Percentiles rank a stretch among this genome's conserved stretches.
phyloP scores from a whole-genome alignment of 148 eudicot genomes.

The Vaccinium vitisidaea region DNA sequence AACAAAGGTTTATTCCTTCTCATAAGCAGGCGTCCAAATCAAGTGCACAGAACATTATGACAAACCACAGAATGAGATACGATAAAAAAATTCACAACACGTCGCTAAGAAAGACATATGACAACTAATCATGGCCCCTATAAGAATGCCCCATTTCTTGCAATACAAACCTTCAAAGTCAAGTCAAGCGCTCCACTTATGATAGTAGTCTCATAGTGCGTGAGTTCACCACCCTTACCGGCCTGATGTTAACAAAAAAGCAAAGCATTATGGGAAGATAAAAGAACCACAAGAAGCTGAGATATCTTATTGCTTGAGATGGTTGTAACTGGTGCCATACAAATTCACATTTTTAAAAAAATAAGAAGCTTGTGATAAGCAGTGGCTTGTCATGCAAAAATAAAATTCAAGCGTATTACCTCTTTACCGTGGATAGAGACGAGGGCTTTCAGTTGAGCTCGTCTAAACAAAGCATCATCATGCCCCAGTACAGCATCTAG shows the following conservation, averaged over 20 bases:
- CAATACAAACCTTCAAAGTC: constrained; percentile 59
- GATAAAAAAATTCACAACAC: not conserved
- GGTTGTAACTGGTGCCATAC: not conserved
- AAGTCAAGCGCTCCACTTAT: constrained; percentile 86
- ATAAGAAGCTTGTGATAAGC: not conserved
- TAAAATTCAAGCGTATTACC: constrained; percentile 41
- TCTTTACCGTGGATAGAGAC: constrained; percentile 87
- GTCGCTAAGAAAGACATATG: constrained; percentile 3
- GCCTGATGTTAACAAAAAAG: constrained; percentile 42
- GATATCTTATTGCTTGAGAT: not conserved
- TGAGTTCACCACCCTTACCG: constrained; percentile 86
- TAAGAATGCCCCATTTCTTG: constrained; percentile 7
- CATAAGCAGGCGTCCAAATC: not conserved
- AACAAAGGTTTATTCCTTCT: not conserved
- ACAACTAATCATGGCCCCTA: not conserved
- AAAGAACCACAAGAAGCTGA: not conserved
- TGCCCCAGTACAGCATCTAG: constrained; percentile 77
- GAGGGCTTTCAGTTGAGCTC: constrained; percentile 91
- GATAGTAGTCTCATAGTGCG: constrained; percentile 76
- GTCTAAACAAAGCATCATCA: constrained; percentile 71
- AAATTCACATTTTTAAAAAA: not conserved
- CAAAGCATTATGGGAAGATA: not conserved
- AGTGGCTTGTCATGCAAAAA: not conserved
- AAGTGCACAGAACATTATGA: not conserved
- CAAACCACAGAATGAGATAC: not conserved